These are phyloP conservation scores for Rheum nobile DNA, from an alignment of 148 eudicot genomes.

Conservation along the genomic window DNA sequence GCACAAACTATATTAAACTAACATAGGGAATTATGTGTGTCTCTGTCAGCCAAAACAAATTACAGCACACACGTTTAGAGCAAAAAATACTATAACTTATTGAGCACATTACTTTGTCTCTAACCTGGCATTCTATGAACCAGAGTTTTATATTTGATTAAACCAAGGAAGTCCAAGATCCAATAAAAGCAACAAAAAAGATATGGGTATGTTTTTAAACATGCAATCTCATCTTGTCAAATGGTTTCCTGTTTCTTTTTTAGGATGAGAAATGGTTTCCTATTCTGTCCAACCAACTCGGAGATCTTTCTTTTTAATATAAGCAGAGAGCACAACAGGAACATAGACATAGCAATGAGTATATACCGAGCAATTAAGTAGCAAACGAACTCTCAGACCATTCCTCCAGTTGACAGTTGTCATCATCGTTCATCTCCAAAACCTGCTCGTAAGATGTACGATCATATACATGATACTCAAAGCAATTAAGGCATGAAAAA, in stretches of 20 bases:
- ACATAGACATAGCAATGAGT: not conserved
- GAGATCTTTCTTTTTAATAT: not conserved
- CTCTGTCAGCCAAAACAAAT: not conserved
- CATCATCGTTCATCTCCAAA: conserved; percentile 64
- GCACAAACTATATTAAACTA: not conserved
- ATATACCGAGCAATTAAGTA: conserved; percentile 51
- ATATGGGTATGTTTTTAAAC: not conserved
- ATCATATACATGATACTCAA: not conserved
- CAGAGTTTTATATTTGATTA: not conserved
- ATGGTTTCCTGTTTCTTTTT: not conserved
- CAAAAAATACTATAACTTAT: not conserved
- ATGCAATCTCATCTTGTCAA: not conserved
- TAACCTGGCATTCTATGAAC: not conserved
- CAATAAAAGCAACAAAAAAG: not conserved
- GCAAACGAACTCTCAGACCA: conserved; percentile 82
- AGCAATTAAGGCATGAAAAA: not conserved
- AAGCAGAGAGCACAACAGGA: not conserved
- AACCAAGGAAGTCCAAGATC: not conserved
- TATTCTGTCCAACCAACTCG: not conserved
- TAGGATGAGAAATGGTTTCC: not conserved
- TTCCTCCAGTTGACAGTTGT: conserved; percentile 88
- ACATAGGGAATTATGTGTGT: not conserved
- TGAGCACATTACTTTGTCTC: not conserved
- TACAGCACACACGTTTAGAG: not conserved
- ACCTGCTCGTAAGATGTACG: conserved; percentile 29